Conservation (phyloP, 2,329 filamentous ascomycete species). For the Botryotinia calthae region DNA sequence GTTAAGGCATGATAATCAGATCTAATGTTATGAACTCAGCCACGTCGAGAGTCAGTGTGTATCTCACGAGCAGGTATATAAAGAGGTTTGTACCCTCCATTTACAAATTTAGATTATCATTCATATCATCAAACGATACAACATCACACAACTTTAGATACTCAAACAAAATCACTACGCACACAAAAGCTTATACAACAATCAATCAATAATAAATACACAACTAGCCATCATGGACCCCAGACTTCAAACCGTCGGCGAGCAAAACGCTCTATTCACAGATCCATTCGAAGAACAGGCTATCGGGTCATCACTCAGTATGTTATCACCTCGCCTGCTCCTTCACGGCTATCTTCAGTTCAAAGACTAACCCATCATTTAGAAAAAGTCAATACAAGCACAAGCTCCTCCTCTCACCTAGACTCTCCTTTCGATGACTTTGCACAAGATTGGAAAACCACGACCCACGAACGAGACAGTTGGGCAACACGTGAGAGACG, state of each 20-base stretch:
- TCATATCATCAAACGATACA: background rate
- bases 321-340: background rate
- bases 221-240: background rate
- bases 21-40: background rate
- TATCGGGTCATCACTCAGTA: constrained; percentile 2
- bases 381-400: constrained; percentile 7
- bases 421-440: constrained; percentile 20
- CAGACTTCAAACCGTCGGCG: background rate
- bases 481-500: constrained; percentile 14
- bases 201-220: constrained; percentile 3
- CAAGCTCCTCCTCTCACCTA: background rate
- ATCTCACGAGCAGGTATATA: constrained; percentile 5
- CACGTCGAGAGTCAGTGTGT: background rate
- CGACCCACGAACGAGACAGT: constrained; percentile 2
- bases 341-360: background rate
- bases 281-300: background rate
- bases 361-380: background rate
- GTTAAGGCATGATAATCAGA: background rate
- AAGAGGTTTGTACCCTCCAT: background rate
- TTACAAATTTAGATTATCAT: background rate
- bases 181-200: background rate
- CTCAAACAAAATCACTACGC: background rate
- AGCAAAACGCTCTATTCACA: background rate
- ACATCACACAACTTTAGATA: background rate
- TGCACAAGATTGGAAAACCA: constrained; percentile 19